Evolutionary conservation across 257 asterid genomes (phyloP).

Genomic region (Jasminum sambac): DNA sequence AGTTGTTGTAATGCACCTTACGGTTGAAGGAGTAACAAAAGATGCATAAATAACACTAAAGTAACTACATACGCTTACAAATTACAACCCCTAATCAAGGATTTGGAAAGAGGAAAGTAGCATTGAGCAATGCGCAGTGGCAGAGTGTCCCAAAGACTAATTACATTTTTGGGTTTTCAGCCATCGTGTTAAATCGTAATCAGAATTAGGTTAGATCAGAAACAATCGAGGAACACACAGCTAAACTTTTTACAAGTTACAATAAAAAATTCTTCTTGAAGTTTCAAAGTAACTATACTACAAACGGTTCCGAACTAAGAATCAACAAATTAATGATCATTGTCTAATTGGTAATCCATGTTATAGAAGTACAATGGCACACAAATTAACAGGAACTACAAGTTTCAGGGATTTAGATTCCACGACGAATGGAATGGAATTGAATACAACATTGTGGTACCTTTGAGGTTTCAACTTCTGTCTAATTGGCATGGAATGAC

Average conservation of each 20-base stretch:
- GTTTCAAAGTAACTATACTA: conserved; percentile 26
- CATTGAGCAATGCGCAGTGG: neutral
- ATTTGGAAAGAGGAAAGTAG: neutral
- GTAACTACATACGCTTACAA: conserved; percentile 13
- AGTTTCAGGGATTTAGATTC: conserved; percentile 55
- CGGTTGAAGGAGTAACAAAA: conserved; percentile 7
- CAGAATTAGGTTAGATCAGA: neutral
- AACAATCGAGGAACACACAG: conserved; percentile 3
- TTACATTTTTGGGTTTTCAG: conserved; percentile 8
- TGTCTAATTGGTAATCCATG: conserved; percentile 48
- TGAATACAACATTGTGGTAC: conserved; percentile 24
- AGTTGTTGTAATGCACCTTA: conserved; percentile 7
- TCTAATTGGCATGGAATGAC: conserved; percentile 21
- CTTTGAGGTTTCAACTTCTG: conserved; percentile 37
- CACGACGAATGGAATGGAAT: conserved; percentile 39
- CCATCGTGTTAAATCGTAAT: neutral
- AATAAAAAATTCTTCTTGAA: conserved; percentile 14
- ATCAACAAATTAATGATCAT: conserved; percentile 54
- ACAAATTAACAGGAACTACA: conserved; percentile 61
- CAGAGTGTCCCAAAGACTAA: conserved; percentile 9
- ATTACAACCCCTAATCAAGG: conserved; percentile 4
- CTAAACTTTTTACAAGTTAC: conserved; percentile 12
- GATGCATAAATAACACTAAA: neutral
- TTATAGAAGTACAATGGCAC: conserved; percentile 57
- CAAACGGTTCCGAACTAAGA: conserved; percentile 29